Evolutionary conservation across 331 rosid species (phyloP).

Genomic region (Phaseolus coccineus): DNA sequence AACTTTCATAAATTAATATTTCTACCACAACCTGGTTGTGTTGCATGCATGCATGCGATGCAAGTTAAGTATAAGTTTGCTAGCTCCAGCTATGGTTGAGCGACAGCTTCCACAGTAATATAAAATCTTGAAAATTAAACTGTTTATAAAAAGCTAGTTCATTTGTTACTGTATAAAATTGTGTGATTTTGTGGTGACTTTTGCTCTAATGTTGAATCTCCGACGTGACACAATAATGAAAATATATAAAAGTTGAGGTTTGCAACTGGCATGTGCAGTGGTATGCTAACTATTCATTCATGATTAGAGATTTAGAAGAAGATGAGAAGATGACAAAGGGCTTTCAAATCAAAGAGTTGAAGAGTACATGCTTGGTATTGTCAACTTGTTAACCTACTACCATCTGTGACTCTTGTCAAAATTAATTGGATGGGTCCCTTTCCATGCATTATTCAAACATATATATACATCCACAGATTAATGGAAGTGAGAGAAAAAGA

Average conservation of each 20-base stretch:
- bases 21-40: not conserved
- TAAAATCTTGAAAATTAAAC: not conserved
- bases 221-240: too few species aligned
- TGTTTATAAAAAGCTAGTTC: not conserved
- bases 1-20: not conserved
- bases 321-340: slow-evolving; percentile 19
- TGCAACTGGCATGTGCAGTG: not conserved
- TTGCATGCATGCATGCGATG: slow-evolving; percentile 35
- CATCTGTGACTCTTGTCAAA: slow-evolving; percentile 9
- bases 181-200: not conserved
- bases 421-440: slow-evolving; percentile 36
- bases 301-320: not conserved
- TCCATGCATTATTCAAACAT: not conserved
- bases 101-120: not conserved
- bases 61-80: not conserved
- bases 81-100: not conserved
- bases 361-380: not conserved
- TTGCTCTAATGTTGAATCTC: too few species aligned
- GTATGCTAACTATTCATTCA: not conserved
- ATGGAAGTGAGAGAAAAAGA: slow-evolving; percentile 20
- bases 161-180: not conserved
- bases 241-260: not conserved
- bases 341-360: not conserved
- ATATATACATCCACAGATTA: not conserved
- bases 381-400: not conserved